These are phyloP conservation scores for Candida mesenterica DNA, from an alignment of 1,139 yeast genomes.

Conservation along the genomic window DNA sequence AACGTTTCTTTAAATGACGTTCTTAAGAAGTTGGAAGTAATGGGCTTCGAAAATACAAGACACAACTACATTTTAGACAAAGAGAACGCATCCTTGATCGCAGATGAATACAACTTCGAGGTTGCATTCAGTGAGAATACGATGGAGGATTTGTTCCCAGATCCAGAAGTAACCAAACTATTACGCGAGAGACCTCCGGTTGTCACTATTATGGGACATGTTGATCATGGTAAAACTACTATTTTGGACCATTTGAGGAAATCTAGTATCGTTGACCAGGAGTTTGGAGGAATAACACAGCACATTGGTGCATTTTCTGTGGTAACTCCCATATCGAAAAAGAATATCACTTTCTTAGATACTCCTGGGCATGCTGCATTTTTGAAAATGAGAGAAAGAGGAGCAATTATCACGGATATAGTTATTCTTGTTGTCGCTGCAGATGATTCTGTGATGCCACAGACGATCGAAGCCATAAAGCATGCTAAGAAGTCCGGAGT, in stretches of 20 bases:
- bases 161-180: constrained; percentile 33
- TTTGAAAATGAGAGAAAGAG: constrained; percentile 93
- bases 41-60: constrained; percentile 76
- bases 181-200: constrained; percentile 82
- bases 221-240: constrained; percentile 97
- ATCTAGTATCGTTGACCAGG: constrained; percentile 77
- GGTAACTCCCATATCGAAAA: constrained; percentile 67
- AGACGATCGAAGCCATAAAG: constrained; percentile 91
- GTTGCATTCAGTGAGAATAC: constrained; percentile 58
- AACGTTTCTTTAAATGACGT: constrained; percentile 62
- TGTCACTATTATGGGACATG: constrained; percentile 98
- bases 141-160: constrained; percentile 63
- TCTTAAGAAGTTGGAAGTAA: constrained; percentile 52
- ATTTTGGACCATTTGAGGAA: constrained; percentile 82
- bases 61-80: constrained; percentile 80
- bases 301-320: constrained; percentile 97
- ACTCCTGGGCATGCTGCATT: constrained; percentile 99
- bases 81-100: constrained; percentile 82
- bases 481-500: constrained; percentile 86
- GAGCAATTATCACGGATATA: constrained; percentile 92
- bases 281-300: constrained; percentile 96
- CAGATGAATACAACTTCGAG: constrained; percentile 84
- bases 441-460: constrained; percentile 98
- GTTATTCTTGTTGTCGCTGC: constrained; percentile 95
- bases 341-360: constrained; percentile 82